phyloP scores from a whole-genome alignment of 164 flowering plant species.

The Brasenia schreberi region DNA sequence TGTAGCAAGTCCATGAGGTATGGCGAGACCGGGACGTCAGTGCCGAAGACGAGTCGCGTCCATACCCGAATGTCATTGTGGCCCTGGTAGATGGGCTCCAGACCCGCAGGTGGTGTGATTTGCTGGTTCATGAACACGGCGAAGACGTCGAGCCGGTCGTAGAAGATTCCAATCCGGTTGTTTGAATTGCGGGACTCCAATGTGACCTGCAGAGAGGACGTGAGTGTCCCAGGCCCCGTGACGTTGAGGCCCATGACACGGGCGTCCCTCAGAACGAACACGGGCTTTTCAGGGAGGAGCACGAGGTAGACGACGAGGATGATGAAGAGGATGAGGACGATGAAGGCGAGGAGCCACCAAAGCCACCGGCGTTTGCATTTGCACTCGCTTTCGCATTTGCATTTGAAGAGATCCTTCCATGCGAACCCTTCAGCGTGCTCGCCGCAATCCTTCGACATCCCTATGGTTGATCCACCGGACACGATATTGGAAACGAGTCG shows the following conservation, averaged over 20 bases:
- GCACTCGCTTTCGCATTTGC: no score
- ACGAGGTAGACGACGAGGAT: constrained; percentile 21
- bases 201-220: constrained; percentile 47
- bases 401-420: neutral
- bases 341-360: constrained; percentile 5
- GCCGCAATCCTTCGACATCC: constrained; percentile 1
- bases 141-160: constrained; percentile 47
- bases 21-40: constrained; percentile 54
- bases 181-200: constrained; percentile 59
- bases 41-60: constrained; percentile 54
- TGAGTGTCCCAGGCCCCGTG: constrained; percentile 34
- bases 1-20: constrained; percentile 24
- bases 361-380: neutral
- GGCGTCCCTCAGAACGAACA: constrained; percentile 60
- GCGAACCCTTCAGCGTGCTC: constrained; percentile 2
- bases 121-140: constrained; percentile 57
- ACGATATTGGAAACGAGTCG: neutral
- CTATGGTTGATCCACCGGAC: neutral
- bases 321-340: constrained; percentile 8
- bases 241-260: constrained; percentile 62
- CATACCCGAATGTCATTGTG: constrained; percentile 49
- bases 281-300: constrained; percentile 31
- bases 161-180: constrained; percentile 54
- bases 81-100: constrained; percentile 50
- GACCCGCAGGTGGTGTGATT: constrained; percentile 37